A percentile compares a stretch with the other conserved stretches of the same genome.
phyloP scores from a whole-genome alignment of 148 eudicot species.

The Fallopia convolvulus region DNA sequence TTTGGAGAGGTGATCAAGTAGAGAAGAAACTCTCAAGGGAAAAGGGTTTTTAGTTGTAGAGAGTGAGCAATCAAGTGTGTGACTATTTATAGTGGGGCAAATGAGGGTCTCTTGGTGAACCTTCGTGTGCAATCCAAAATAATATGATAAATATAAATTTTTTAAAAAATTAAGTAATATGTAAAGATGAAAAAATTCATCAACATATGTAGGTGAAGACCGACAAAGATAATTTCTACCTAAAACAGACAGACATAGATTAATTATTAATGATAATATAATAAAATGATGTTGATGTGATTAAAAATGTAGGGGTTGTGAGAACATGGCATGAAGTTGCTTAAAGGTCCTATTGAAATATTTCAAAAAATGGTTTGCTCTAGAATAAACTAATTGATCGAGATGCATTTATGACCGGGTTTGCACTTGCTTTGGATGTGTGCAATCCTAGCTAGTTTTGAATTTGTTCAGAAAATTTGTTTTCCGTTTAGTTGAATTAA shows the following conservation, averaged over 20 bases:
- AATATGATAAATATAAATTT: not conserved
- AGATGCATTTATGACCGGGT: not conserved
- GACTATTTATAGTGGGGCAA: conserved; percentile 1
- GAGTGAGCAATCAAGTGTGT: conserved; percentile 8
- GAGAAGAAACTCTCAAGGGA: not conserved
- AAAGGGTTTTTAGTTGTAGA: not conserved
- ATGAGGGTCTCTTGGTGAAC: conserved; percentile 1
- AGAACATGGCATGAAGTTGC: conserved; percentile 6
- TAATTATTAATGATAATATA: not conserved
- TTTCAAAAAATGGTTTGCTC: not conserved
- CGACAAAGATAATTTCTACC: not conserved
- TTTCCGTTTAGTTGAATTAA: not conserved
- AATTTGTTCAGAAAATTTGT: not conserved
- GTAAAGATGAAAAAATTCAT: not conserved
- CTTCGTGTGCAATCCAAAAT: conserved; percentile 4
- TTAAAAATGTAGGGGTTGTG: not conserved
- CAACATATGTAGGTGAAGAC: not conserved
- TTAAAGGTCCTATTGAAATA: not conserved
- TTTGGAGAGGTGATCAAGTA: not conserved
- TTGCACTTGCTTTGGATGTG: not conserved
- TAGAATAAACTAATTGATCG: not conserved
- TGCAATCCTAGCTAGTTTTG: conserved; percentile 5
- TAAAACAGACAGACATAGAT: not conserved
- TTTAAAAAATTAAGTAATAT: not conserved
- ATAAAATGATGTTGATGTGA: not conserved